phyloP scores from a whole-genome alignment of 2,329 filamentous ascomycete genomes.

The Fusarium anthophilum region DNA sequence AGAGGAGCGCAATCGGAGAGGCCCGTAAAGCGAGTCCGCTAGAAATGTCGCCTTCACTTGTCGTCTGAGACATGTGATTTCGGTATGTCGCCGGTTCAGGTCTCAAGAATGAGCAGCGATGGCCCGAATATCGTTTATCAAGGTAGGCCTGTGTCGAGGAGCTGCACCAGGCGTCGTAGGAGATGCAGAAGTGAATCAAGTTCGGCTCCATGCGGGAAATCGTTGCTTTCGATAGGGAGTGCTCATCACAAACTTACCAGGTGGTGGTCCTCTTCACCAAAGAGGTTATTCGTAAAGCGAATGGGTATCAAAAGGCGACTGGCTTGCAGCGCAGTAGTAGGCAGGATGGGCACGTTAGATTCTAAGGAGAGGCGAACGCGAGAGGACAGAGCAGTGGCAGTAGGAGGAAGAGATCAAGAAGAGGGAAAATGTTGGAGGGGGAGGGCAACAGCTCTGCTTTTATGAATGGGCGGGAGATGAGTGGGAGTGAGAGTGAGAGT shows the following conservation, averaged over 20 bases:
- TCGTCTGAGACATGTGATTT: constrained; percentile 23
- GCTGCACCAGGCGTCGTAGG: background rate
- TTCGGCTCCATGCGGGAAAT: background rate
- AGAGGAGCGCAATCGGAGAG: constrained; percentile 19
- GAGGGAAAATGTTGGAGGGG: constrained; percentile 14
- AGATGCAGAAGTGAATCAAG: background rate
- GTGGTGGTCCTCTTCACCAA: constrained; percentile 26
- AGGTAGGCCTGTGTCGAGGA: background rate
- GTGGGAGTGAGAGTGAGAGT: background rate
- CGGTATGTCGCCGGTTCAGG: constrained; percentile 4
- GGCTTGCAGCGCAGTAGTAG: constrained; percentile 40
- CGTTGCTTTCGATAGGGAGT: background rate
- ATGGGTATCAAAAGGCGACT: constrained; percentile 42
- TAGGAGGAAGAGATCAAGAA: constrained; percentile 27
- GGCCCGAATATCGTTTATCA: constrained; percentile 3
- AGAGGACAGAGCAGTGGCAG: constrained; percentile 36
- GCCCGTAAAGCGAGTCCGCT: constrained; percentile 14
- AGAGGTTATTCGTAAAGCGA: constrained; percentile 31
- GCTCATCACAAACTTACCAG: constrained; percentile 41
- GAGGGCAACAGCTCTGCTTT: constrained; percentile 39
- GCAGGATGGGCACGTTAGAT: constrained; percentile 30
- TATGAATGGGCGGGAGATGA: constrained; percentile 34
- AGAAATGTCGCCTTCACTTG: constrained; percentile 2
- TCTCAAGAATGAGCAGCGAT: constrained; percentile 9
- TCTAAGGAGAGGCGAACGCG: constrained; percentile 38